These are phyloP conservation scores for Aspergillus japonicus DNA, from an alignment of 2,329 filamentous ascomycete genomes.

Conservation along the genomic window DNA sequence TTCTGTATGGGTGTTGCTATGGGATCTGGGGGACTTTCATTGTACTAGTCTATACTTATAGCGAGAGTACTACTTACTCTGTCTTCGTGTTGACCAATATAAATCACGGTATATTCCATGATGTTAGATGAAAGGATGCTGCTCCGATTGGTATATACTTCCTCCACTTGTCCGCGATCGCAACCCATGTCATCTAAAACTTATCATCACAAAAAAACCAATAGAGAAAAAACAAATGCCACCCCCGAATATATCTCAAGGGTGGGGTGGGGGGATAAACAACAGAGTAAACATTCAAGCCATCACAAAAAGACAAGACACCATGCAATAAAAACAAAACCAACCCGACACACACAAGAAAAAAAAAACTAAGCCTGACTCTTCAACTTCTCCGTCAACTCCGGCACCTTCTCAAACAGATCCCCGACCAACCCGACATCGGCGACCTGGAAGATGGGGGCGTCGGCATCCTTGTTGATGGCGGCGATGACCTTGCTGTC, in stretches of 20 bases:
- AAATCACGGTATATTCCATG: background rate
- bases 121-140: background rate
- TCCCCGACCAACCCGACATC: slow-evolving; percentile 95
- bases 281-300: too few relatives aligned
- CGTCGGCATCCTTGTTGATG: slow-evolving; percentile 97
- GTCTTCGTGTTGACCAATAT: too few relatives aligned
- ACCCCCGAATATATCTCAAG: too few relatives aligned
- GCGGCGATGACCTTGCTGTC: slow-evolving; percentile 99
- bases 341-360: too few relatives aligned
- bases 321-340: too few relatives aligned
- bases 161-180: background rate
- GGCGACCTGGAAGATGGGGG: slow-evolving; percentile 96
- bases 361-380: slow-evolving; percentile 28
- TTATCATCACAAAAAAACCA: background rate
- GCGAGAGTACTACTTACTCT: too few relatives aligned
- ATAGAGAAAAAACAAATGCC: background rate
- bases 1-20: background rate
- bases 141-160: slow-evolving; percentile 9
- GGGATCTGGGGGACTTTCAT: background rate
- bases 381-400: slow-evolving; percentile 94
- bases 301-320: too few relatives aligned
- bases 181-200: slow-evolving; percentile 2
- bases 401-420: slow-evolving; percentile 91
- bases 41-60: background rate
- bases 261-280: too few relatives aligned